Evolutionary conservation across 257 asterid species (phyloP), one percentile per base, ranked within the genome.

Genomic region (Capsicum rhomboideum): DNA sequence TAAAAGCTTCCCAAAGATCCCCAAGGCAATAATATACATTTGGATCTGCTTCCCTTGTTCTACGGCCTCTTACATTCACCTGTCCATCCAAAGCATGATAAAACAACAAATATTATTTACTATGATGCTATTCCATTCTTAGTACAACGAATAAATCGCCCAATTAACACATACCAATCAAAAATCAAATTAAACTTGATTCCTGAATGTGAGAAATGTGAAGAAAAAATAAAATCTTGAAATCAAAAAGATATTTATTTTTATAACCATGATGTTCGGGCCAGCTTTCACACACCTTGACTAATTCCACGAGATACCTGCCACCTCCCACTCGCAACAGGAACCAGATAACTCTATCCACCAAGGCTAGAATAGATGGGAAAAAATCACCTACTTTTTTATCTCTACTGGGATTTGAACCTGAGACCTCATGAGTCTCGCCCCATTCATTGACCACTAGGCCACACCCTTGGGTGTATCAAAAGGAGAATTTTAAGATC

Each of bases 1-100:
- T 31, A 69, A 95, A 90, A 53, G 91, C 85, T 50, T 90, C 93
- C 95, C 95, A 93, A 3, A 95, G 85, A 89, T 94, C 98, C 82
- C 90, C 90, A 56, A 95, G 88, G 89, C 83, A 85, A 85, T 85
- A 95, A 78, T 87, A 95, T 7, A 90, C 86, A 72, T 55, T 84
- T 12, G 88, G 58, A 67, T 88, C 89, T n/a, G 83, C 83, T 80
- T 92, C 91, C 63, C 83, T 80, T 42, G 79, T 83, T 84, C 85
- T 56, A 46, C 54, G 29, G 20, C 87, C 89, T 64, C 87, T 88
- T 49, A 83, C 86, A 86, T 85, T 84, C 71, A 84, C 90, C 94
- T 92, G 91, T 63, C 78, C 56, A 86, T 78, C 63, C 64, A 78
- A 82, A 67, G 59, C 31, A 16, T 42, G 69, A 50, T 28, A 28